A percentile compares a stretch with the other conserved stretches of the same genome.
phyloP scores from a whole-genome alignment of 1,284 basidiomycete species.

The Paramarasmius palmivorus region DNA sequence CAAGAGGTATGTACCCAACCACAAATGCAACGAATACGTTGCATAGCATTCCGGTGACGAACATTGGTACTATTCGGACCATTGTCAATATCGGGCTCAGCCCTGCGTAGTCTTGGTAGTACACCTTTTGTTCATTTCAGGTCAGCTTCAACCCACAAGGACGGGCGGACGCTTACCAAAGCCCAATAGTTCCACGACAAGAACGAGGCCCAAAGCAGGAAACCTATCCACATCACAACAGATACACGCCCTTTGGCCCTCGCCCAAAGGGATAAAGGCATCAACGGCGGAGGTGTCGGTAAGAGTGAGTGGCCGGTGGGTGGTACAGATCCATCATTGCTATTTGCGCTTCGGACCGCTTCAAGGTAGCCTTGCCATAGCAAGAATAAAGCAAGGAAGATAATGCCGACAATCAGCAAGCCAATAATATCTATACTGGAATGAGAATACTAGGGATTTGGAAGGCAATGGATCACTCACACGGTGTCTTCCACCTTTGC shows the following conservation, averaged over 20 bases:
- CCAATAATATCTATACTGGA: conserved; percentile 12
- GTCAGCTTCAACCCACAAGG: background rate
- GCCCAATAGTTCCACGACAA: conserved; percentile 15
- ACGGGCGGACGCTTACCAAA: background rate
- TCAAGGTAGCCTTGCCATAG: conserved; percentile 17
- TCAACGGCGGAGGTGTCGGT: conserved; percentile 13
- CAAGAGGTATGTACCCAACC: conserved; percentile 8
- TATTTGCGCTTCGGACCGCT: background rate
- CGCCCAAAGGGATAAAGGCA: conserved; percentile 9
- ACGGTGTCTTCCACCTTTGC: conserved; percentile 73
- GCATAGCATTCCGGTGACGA: conserved; percentile 11
- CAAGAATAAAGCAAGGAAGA: conserved; percentile 33
- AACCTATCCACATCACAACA: conserved; percentile 37
- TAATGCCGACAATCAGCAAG: conserved; percentile 32
- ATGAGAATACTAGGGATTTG: background rate
- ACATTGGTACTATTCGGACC: conserved; percentile 14
- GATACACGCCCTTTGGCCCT: conserved; percentile 10
- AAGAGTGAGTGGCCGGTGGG: background rate
- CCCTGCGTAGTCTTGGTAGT: conserved; percentile 13
- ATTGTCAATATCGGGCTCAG: conserved; percentile 8
- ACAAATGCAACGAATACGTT: conserved; percentile 12
- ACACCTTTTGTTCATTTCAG: background rate
- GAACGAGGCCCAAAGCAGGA: conserved; percentile 29
- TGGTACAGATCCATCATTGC: background rate
- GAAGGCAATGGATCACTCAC: conserved; percentile 41